Evolutionary conservation across 768 basidiomycete species (phyloP).

Genomic region (Boletus insuetus): DNA sequence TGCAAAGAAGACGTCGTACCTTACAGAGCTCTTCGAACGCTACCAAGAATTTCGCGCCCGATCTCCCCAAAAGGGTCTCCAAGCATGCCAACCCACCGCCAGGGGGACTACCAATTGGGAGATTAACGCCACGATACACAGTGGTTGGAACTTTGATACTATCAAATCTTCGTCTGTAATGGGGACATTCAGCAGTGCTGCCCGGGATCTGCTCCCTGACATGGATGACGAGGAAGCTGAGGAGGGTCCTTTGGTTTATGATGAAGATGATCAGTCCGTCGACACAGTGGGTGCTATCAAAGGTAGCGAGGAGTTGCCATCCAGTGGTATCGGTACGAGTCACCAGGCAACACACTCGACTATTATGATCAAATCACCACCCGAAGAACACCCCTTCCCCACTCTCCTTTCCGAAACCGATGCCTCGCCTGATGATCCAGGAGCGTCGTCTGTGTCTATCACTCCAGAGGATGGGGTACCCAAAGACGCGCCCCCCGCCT

Average conservation of each 20-base stretch:
- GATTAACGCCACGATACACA: constrained; percentile 69
- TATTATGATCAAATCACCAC: constrained; percentile 54
- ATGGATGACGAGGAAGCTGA: constrained; percentile 55
- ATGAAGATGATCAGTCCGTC: constrained; percentile 50
- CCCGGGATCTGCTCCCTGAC: constrained; percentile 63
- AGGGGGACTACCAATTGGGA: constrained; percentile 67
- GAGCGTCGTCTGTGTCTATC: constrained; percentile 34
- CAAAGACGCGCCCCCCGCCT: constrained; percentile 71
- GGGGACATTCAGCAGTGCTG: constrained; percentile 74
- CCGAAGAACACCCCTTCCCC: constrained; percentile 42
- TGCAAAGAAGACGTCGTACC: constrained; percentile 77
- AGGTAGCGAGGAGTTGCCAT: constrained; percentile 52
- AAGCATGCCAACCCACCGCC: constrained; percentile 55
- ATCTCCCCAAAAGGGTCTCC: constrained; percentile 55
- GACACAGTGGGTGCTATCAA: constrained; percentile 63
- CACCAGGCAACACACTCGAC: constrained; percentile 65
- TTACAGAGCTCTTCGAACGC: constrained; percentile 86
- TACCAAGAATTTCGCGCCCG: constrained; percentile 73
- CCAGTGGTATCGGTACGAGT: constrained; percentile 47
- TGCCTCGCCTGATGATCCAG: constrained; percentile 41
- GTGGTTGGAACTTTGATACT: constrained; percentile 97
- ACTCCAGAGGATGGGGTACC: constrained; percentile 30
- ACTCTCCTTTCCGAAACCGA: constrained; percentile 37
- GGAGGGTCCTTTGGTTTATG: constrained; percentile 37
- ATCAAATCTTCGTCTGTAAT: constrained; percentile 68